Evolutionary conservation across 139 green algal genomes (phyloP).

Genomic region (Chlorella sorokiniana): DNA sequence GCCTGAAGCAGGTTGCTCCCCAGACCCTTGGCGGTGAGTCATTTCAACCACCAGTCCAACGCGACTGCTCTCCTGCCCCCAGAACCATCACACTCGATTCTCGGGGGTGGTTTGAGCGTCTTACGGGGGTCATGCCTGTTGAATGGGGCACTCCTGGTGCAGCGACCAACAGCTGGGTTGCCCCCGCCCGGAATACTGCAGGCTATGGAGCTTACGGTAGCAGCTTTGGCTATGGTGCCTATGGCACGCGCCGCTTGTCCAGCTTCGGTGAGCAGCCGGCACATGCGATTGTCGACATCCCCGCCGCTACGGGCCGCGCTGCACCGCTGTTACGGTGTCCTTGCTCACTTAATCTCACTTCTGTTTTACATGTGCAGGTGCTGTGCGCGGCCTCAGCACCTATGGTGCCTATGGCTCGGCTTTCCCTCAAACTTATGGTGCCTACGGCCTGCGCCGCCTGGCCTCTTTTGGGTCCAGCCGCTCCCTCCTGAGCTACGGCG

Average conservation of each 20-base stretch:
- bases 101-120: not conserved
- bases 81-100: not conserved
- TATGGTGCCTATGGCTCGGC: not conserved
- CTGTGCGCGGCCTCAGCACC: not conserved
- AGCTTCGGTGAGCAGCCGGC: not conserved
- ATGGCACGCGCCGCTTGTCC: not conserved
- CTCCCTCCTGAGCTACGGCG: not conserved
- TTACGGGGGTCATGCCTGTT: not conserved
- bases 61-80: not conserved
- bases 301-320: not conserved
- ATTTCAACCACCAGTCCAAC: not conserved
- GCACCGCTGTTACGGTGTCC: not conserved
- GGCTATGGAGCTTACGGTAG: constrained; percentile 20
- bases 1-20: not conserved
- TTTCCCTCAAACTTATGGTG: not conserved
- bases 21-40: constrained; percentile 16
- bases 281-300: not conserved
- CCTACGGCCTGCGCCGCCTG: not conserved
- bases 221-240: constrained; percentile 3
- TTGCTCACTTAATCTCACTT: not conserved
- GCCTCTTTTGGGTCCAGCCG: not conserved
- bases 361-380: not conserved
- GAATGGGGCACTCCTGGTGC: not conserved
- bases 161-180: constrained; percentile 8
- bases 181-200: not conserved